Evolutionary conservation across 2,329 filamentous ascomycete genomes (phyloP), one percentile per base, ranked within the genome.

Genomic region (Exophiala sp.): DNA sequence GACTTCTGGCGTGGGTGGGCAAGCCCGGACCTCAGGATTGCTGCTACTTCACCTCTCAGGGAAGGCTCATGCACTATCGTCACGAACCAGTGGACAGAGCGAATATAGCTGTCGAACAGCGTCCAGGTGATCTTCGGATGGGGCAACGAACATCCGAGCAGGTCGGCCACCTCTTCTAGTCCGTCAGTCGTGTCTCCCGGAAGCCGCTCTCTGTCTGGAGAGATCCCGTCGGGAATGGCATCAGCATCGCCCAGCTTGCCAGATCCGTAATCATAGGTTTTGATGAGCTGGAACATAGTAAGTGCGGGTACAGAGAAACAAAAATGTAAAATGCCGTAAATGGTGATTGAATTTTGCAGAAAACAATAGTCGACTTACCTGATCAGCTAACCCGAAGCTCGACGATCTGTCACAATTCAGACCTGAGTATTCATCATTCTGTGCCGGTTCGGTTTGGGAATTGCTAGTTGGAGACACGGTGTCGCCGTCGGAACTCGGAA

Each of bases 81-180:
- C 6, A 68, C 70, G 45, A 73, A 72, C 69, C 70, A 73, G 56
- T 72, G 68, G 8, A 72, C 64, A 1, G 67, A 58, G 34, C 65
- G 62, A 46, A 72, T 70, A 40, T 70, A 72, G 18, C 67, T 63
- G 44, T 70, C 68, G 13, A 72, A 43, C 1, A 71, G 58, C 18
- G 58, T 43, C n/a, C 59, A 47, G 32, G 66, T 60, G 3, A 62
- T 29, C 1, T 62, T 51, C 6, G 56, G 50, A 1, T 61, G 29
- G 9, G 68, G 68, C 11, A 70, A 43, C 4, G 53, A 32, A 30
- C 52, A 53, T 2, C 61, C 60, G 4, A 69, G 24, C 1, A 67
- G 58, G n/a, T 56, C 50, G 9, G 60, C 51, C n/a, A 65, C 61
- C 3, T 60, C 57, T 6, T 56, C 44, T 13, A 60, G 57, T 10